Base-by-base conservation (phyloP, 805 yeast species). In the Candida rishiriensis region DNA sequence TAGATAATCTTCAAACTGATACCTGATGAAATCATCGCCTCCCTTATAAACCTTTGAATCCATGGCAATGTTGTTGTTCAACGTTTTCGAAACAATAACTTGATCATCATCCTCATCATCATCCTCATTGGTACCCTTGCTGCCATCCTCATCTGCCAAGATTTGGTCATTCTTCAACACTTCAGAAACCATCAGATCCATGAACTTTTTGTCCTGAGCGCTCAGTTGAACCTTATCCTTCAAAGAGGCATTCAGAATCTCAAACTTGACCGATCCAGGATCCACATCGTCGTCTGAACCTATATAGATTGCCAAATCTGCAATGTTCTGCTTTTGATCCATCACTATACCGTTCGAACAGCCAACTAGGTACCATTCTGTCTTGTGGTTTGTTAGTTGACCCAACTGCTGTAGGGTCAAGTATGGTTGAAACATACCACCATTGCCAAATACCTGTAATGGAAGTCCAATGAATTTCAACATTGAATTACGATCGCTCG, bases 401-500 rank as follows among this genome's bases (percentile, higher is more conserved):
- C 85, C 85, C 44, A 91, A 68, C 59, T 91, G 98, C 62, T 91
- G 99, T 43, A 93, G 68, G 0, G 98, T 95, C n/a, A 90, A 73
- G 65, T 91, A 93, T 2, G 99, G 98, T 53, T 85, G 83, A 72
- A 95, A 90, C 47, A 91, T 73, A 1, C 95, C 89, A 36, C 95
- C 95, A 52, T 79, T 77, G 40, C 88, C 88, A 64, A 93, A 93
- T 1, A 89, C 63, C 54, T 85, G 90, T 40, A 93, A 68, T 0
- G 99, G 99, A 29, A 93, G 70, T 0, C 98, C 99, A 57, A 88
- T 76, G 59, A 88, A 93, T 30, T 77, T 68, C 34, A 91, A 66
- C 60, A 90, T 73, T 0, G 96, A 86, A 49, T 75, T 72, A 40
- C 97, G 68, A 62, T 88, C 90, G 46, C 87, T 83, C 6, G 95